Base-by-base conservation (phyloP, 768 basidiomycete genomes). In the Amanita jacksonii region DNA sequence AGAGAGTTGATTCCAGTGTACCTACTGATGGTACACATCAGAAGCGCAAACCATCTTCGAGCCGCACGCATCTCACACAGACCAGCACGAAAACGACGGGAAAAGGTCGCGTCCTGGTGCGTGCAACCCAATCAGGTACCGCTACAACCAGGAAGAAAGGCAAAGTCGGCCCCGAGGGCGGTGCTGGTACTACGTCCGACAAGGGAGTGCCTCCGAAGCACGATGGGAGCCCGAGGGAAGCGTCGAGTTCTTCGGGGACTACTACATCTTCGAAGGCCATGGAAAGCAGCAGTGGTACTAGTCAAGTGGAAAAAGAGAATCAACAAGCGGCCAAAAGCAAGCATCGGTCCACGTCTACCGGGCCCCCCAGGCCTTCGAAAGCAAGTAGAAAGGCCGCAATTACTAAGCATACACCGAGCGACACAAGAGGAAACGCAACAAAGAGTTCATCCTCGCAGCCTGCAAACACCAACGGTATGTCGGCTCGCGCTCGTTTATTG, bases 141-240 rank as follows among this genome's bases (percentile, higher is more conserved):
- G 39, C 15, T 25, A 45, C n/a, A 48, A 48, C 64, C 13, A 49
- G 62, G 22, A 55, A 62, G 30, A 66, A 62, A 43, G 66, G 66
- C 48, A 72, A 70, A 54, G 60, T 52, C 24, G 74, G 70, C 50
- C 58, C 35, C 20, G 28, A 35, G 18, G 27, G n/a, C n/a, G n/a
- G 15, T 25, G 31, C 7, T 10, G 34, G 16, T 18, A 27, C 7
- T 12, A 22, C 5, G 12, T 3, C 25, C 5, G 43, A 28, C n/a
- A 36, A 36, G 24, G 8, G 8, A 28, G 12, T 12, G 27, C 12
- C 27, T 5, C 8, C 43, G 12, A 36, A 12, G 32, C 15, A 27
- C 16, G 33, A 20, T 8, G 28, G 20, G 22, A 28, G 18, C 10
- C 20, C 41, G 8, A 33, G 25, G 18, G 36, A 9, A 4, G 25